A percentile compares a stretch with the other conserved stretches of the same genome.
phyloP scores from a whole-genome alignment of 192 early-diverging fungal genomes.

The Entomortierella lignicola region DNA sequence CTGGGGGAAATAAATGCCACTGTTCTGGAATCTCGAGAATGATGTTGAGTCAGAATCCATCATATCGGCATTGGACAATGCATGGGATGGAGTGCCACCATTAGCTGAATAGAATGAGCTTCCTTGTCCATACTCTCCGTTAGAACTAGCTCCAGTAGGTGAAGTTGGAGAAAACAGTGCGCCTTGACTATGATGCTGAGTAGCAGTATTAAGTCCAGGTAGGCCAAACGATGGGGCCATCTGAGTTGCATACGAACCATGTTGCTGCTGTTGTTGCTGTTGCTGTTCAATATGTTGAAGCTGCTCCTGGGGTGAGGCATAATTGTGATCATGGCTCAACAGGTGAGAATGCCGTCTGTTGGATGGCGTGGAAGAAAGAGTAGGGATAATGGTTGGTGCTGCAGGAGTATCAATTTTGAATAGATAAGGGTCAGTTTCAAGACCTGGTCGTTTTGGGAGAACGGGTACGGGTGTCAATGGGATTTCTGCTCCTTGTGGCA shows the following conservation, averaged over 20 bases:
- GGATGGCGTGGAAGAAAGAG: slow-evolving; percentile 10
- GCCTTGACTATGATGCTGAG: slow-evolving; percentile 41
- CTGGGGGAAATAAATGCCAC: slow-evolving; percentile 32
- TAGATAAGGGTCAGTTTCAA: slow-evolving; percentile 39
- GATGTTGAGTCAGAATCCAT: slow-evolving; percentile 32
- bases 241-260: slow-evolving; percentile 21
- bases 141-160: slow-evolving; percentile 28
- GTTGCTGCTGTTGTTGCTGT: slow-evolving; percentile 34
- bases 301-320: slow-evolving; percentile 41
- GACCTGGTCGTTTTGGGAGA: slow-evolving; percentile 42
- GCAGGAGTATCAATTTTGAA: slow-evolving; percentile 46
- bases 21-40: slow-evolving; percentile 35
- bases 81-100: slow-evolving; percentile 14
- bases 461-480: slow-evolving; percentile 47
- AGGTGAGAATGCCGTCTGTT: slow-evolving; percentile 44
- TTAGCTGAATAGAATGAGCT: slow-evolving; percentile 31
- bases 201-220: slow-evolving; percentile 35
- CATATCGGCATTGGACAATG: slow-evolving; percentile 6
- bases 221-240: slow-evolving; percentile 33
- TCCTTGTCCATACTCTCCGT: slow-evolving; percentile 31
- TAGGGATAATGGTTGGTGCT: slow-evolving; percentile 33
- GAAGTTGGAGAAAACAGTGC: slow-evolving; percentile 40
- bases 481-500: slow-evolving; percentile 22
- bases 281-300: slow-evolving; percentile 47
- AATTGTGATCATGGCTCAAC: slow-evolving; percentile 42